Percentiles rank a stretch among this genome's conserved stretches.
Conservation (phyloP, 2,329 filamentous ascomycete species). For the Botrytis medusae region DNA sequence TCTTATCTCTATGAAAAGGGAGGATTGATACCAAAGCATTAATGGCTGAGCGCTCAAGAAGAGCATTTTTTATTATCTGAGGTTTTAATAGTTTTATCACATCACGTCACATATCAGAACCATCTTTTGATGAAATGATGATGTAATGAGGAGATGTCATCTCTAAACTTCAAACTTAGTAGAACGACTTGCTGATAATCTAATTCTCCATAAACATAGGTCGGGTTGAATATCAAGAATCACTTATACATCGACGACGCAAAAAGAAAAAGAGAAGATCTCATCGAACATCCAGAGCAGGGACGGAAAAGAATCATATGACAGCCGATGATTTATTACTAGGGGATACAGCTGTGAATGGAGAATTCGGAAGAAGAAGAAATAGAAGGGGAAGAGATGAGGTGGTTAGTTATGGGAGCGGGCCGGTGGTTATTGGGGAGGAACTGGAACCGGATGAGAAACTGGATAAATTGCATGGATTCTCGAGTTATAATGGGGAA, state of each 20-base stretch:
- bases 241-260: slow-evolving; percentile 10
- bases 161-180: neutral
- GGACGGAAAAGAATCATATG: slow-evolving; percentile 13
- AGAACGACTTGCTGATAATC: slow-evolving; percentile 5
- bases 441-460: slow-evolving; percentile 16
- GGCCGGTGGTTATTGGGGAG: slow-evolving; percentile 5
- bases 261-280: slow-evolving; percentile 22
- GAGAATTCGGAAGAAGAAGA: slow-evolving; percentile 6
- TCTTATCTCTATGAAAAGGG: neutral
- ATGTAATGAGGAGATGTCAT: neutral
- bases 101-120: slow-evolving; percentile 14
- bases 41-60: neutral
- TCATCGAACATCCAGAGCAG: slow-evolving; percentile 13
- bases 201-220: neutral
- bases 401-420: slow-evolving; percentile 20
- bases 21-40: neutral
- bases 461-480: slow-evolving; percentile 4
- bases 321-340: slow-evolving; percentile 20
- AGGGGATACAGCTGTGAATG: slow-evolving; percentile 10
- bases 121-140: slow-evolving; percentile 19
- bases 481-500: slow-evolving; percentile 5
- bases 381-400: slow-evolving; percentile 9
- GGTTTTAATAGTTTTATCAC: slow-evolving; percentile 4
- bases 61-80: neutral
- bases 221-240: slow-evolving; percentile 15